Conservation (phyloP, 441 rosid species). For the Isatis lusitanica region DNA sequence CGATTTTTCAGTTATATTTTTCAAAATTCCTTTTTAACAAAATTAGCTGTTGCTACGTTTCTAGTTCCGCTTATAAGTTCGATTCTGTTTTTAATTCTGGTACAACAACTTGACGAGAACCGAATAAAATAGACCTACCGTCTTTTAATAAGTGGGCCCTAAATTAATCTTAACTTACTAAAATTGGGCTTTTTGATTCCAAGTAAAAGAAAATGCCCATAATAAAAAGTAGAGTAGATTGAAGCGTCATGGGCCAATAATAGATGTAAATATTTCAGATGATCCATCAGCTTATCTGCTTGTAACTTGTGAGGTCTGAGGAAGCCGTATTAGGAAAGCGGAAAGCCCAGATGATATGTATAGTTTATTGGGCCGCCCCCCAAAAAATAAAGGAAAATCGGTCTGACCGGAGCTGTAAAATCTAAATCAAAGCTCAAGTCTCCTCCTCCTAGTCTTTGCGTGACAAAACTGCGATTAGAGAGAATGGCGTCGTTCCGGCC, state of each 20-base stretch:
- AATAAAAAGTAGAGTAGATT: no score
- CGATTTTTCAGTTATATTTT: slow-evolving; percentile 29
- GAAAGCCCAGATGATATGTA: slow-evolving; percentile 3
- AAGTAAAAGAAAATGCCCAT: no score
- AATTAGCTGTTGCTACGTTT: slow-evolving; percentile 30
- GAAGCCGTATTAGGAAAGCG: background rate
- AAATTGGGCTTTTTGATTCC: no score
- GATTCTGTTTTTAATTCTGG: no score
- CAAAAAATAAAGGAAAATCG: background rate
- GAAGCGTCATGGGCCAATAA: no score
- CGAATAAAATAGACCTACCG: no score
- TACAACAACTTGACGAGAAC: no score
- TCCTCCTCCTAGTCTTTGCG: background rate
- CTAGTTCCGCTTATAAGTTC: background rate
- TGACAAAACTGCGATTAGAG: background rate
- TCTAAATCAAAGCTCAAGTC: background rate
- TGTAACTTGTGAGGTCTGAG: background rate
- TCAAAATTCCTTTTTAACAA: background rate
- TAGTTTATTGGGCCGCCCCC: background rate
- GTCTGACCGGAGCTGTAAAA: background rate
- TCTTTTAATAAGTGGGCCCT: no score
- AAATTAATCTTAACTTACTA: no score
- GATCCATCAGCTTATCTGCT: no score
- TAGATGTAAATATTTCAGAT: no score
- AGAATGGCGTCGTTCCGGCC: slow-evolving; percentile 39